These are phyloP conservation scores for Phaffia australis DNA, from an alignment of 768 basidiomycete genomes.

Conservation along the genomic window DNA sequence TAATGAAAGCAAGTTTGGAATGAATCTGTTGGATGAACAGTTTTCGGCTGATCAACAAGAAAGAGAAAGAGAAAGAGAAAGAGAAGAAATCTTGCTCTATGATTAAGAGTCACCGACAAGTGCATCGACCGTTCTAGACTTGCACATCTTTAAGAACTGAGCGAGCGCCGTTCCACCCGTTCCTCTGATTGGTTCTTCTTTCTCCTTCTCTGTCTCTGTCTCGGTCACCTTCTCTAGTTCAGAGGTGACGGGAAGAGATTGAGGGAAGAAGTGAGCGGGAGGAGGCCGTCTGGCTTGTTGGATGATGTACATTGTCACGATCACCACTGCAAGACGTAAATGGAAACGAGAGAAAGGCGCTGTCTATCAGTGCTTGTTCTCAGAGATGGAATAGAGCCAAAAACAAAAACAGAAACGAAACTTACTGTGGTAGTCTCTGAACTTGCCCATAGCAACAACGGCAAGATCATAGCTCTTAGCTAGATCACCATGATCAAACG, in stretches of 20 bases:
- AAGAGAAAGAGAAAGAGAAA: background rate
- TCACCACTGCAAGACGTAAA: slow-evolving; percentile 44
- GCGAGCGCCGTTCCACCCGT: slow-evolving; percentile 84
- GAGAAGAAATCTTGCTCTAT: background rate
- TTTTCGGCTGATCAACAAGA: background rate
- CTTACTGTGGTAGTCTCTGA: slow-evolving; percentile 66
- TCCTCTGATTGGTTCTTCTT: slow-evolving; percentile 53
- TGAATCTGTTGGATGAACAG: too few species aligned
- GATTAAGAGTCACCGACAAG: slow-evolving; percentile 28
- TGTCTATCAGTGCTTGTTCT: background rate
- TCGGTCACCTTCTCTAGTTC: slow-evolving; percentile 21
- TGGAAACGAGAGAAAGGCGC: background rate
- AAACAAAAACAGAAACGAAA: background rate
- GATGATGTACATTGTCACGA: slow-evolving; percentile 78
- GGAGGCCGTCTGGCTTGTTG: slow-evolving; percentile 55
- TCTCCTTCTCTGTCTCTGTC: slow-evolving; percentile 41
- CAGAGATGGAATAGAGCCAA: background rate
- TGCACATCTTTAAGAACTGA: slow-evolving; percentile 69
- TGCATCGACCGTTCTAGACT: slow-evolving; percentile 64
- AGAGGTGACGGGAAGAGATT: slow-evolving; percentile 17
- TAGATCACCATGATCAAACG: slow-evolving; percentile 27
- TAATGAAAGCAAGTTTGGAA: background rate
- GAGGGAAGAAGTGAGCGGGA: slow-evolving; percentile 27
- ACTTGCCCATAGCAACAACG: slow-evolving; percentile 63
- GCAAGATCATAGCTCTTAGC: slow-evolving; percentile 59